Evolutionary conservation across 176 grass and related monocot genomes (phyloP).

Genomic region (Secale cereale): DNA sequence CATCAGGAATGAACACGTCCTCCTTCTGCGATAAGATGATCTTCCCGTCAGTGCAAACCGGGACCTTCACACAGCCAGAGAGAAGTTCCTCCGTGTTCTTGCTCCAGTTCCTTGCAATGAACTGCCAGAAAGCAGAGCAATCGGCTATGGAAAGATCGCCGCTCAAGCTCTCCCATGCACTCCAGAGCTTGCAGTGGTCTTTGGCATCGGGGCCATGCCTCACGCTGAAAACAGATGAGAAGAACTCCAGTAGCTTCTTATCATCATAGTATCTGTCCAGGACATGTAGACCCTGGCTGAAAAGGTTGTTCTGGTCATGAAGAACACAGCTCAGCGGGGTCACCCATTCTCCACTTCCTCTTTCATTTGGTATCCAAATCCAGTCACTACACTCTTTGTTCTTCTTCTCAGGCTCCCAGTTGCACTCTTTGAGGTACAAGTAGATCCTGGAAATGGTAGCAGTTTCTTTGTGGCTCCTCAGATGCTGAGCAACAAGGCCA

Average conservation of each 20-base stretch:
- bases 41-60: constrained; percentile 18
- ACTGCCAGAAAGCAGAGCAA: constrained; percentile 60
- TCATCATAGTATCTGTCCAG: constrained; percentile 61
- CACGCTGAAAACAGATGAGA: constrained; percentile 39
- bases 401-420: constrained; percentile 37
- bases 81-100: constrained; percentile 17
- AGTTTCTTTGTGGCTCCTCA: constrained; percentile 37
- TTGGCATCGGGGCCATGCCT: constrained; percentile 23
- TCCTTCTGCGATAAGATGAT: constrained; percentile 40
- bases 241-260: constrained; percentile 36
- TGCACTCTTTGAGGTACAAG: constrained; percentile 34
- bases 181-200: constrained; percentile 55
- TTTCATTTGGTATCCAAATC: constrained; percentile 60
- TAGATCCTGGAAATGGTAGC: constrained; percentile 58
- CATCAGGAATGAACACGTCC: constrained; percentile 64
- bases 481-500: constrained; percentile 37
- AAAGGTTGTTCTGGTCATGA: constrained; percentile 44
- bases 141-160: constrained; percentile 5
- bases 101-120: constrained; percentile 46
- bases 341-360: constrained; percentile 48
- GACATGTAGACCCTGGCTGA: constrained; percentile 32
- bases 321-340: constrained; percentile 35
- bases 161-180: constrained; percentile 41
- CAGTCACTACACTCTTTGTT: constrained; percentile 4
- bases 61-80: constrained; percentile 38